A percentile compares a stretch with the other conserved stretches of the same genome.
phyloP scores from a whole-genome alignment of 306 rosid species.

The Rosa multiflora region DNA sequence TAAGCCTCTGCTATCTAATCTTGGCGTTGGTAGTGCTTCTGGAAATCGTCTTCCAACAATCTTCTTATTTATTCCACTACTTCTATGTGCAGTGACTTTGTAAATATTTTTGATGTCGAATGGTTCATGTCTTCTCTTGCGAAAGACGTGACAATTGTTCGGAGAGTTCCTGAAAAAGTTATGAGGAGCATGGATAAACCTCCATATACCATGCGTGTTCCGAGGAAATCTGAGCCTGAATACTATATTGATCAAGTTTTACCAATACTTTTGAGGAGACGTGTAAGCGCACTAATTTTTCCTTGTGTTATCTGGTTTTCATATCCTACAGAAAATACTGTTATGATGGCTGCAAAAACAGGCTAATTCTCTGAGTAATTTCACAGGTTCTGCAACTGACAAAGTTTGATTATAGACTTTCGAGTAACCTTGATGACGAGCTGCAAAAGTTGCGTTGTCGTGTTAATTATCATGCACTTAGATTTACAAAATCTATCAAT shows the following conservation, averaged over 20 bases:
- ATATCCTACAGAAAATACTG: neutral
- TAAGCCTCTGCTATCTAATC: neutral
- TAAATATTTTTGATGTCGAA: slow-evolving; percentile 75
- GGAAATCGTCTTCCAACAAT: neutral
- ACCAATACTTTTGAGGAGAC: slow-evolving; percentile 88
- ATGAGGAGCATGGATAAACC: slow-evolving; percentile 99
- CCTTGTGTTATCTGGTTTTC: neutral
- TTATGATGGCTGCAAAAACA: slow-evolving; percentile 9
- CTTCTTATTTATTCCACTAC: slow-evolving; percentile 15
- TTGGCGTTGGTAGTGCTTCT: neutral
- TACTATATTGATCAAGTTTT: slow-evolving; percentile 95
- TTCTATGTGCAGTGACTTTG: slow-evolving; percentile 65
- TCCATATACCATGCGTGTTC: slow-evolving; percentile 98
- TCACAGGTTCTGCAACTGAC: slow-evolving; percentile 92
- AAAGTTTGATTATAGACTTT: slow-evolving; percentile 95
- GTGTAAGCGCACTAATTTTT: slow-evolving; percentile 43
- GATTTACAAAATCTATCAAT: slow-evolving; percentile 83
- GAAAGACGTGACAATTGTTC: slow-evolving; percentile 78
- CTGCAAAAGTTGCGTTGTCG: slow-evolving; percentile 93
- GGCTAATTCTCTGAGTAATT: slow-evolving; percentile 24
- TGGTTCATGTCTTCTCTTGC: slow-evolving; percentile 90
- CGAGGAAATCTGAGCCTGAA: slow-evolving; percentile 96
- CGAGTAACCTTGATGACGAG: slow-evolving; percentile 81
- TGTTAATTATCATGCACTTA: slow-evolving; percentile 89
- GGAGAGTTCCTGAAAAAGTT: slow-evolving; percentile 86